These are phyloP conservation scores for Aureobasidium sp. DNA, from an alignment of 2,329 filamentous ascomycete genomes.

Conservation along the genomic window DNA sequence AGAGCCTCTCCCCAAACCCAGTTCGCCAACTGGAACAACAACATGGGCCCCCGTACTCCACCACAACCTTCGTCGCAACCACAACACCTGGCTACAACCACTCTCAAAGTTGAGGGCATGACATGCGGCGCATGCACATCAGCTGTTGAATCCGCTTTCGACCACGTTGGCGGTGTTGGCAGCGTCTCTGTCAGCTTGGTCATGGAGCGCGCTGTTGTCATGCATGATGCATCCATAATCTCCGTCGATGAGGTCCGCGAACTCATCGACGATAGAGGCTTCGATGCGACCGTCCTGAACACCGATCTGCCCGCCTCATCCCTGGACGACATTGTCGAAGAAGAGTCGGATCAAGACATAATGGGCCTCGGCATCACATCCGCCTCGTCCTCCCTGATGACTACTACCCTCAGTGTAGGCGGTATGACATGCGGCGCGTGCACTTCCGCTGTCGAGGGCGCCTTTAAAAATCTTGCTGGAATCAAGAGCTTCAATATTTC, in stretches of 20 bases:
- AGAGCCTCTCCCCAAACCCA: conserved; percentile 5
- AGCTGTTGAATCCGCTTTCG: conserved; percentile 82
- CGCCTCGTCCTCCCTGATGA: conserved; percentile 53
- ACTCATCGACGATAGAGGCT: conserved; percentile 84
- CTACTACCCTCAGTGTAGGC: conserved; percentile 81
- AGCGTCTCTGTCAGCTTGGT: conserved; percentile 88
- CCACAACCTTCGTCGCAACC: background rate
- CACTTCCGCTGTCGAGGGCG: conserved; percentile 88
- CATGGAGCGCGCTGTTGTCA: conserved; percentile 88
- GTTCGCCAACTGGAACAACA: conserved; percentile 9
- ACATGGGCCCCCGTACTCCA: background rate
- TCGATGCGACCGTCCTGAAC: conserved; percentile 59
- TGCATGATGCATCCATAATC: conserved; percentile 72
- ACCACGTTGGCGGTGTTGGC: conserved; percentile 69
- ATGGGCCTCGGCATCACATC: conserved; percentile 13
- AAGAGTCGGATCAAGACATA: conserved; percentile 16
- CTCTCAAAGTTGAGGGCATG: conserved; percentile 79
- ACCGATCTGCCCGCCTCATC: conserved; percentile 22
- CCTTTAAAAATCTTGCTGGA: conserved; percentile 74
- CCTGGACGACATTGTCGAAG: conserved; percentile 18
- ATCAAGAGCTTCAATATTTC: conserved; percentile 84
- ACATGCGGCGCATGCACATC: conserved; percentile 89
- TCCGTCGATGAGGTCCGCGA: conserved; percentile 69
- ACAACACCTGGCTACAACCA: conserved; percentile 73
- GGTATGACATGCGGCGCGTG: conserved; percentile 88